Percentiles rank a stretch among this genome's conserved stretches.
phyloP scores from a whole-genome alignment of 2,329 filamentous ascomycete species.

The Akanthomyces uredinophilus region DNA sequence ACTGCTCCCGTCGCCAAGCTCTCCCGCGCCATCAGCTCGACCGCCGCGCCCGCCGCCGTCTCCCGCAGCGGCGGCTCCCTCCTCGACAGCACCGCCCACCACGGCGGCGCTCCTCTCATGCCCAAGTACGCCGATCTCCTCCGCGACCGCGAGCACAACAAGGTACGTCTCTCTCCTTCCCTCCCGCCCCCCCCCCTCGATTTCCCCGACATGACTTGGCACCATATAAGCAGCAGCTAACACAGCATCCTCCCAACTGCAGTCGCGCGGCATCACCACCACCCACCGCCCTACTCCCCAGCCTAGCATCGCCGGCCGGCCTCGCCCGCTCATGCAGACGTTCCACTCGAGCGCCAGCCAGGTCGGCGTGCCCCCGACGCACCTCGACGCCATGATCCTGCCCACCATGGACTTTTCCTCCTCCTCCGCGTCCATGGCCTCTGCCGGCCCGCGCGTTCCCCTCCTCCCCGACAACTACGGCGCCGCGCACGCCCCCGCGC shows the following conservation, averaged over 20 bases:
- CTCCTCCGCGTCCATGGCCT: slow-evolving; percentile 21
- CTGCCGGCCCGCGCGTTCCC: slow-evolving; percentile 48
- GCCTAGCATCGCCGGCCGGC: slow-evolving; percentile 39
- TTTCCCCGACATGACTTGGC: background rate
- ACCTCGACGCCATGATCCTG: slow-evolving; percentile 51
- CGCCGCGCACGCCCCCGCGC: slow-evolving; percentile 39
- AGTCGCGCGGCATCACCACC: slow-evolving; percentile 40
- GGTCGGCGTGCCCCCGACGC: slow-evolving; percentile 32
- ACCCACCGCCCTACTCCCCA: slow-evolving; percentile 44
- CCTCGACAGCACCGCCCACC: slow-evolving; percentile 30
- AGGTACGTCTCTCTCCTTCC: slow-evolving; percentile 30
- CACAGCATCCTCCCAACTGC: background rate
- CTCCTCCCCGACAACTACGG: slow-evolving; percentile 56
- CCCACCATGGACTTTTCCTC: slow-evolving; percentile 35
- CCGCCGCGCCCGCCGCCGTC: slow-evolving; percentile 32
- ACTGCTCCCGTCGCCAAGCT: slow-evolving; percentile 46
- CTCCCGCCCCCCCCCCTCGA: slow-evolving; percentile 13
- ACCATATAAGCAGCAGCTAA: background rate
- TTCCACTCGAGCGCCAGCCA: slow-evolving; percentile 48
- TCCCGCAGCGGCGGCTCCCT: slow-evolving; percentile 30
- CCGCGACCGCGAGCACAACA: slow-evolving; percentile 37
- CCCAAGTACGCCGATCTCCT: slow-evolving; percentile 45
- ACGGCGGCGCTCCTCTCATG: slow-evolving; percentile 35
- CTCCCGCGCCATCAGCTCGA: slow-evolving; percentile 36
- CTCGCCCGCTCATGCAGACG: slow-evolving; percentile 58